A percentile compares a stretch with the other conserved stretches of the same genome.
phyloP scores from a whole-genome alignment of 495 filamentous ascomycete species.

The Aspergillus saccharolyticus region DNA sequence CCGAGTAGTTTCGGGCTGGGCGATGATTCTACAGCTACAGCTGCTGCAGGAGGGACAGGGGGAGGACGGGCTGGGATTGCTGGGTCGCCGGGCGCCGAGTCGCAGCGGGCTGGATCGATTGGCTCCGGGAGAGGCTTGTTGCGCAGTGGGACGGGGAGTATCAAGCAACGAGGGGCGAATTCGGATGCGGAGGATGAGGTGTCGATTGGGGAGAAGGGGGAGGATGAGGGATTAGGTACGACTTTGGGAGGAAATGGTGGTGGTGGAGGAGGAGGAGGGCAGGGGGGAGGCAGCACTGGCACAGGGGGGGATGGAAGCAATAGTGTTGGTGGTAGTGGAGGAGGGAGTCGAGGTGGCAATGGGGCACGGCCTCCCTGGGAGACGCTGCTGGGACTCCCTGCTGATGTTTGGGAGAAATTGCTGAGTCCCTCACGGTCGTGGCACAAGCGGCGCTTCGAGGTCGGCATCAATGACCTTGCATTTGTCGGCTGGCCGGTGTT shows the following conservation, averaged over 20 bases:
- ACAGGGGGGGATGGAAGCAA: background rate
- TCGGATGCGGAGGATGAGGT: slow-evolving; percentile 43
- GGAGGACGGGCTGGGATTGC: slow-evolving; percentile 9
- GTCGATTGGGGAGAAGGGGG: slow-evolving; percentile 42
- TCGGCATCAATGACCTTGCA: slow-evolving; percentile 75
- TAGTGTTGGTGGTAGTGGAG: background rate
- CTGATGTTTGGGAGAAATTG: slow-evolving; percentile 75
- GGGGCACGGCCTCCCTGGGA: slow-evolving; percentile 61
- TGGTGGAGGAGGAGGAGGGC: background rate
- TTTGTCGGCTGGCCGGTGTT: slow-evolving; percentile 88
- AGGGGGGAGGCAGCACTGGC: background rate
- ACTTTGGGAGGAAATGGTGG: slow-evolving; percentile 12
- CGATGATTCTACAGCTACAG: too few species aligned
- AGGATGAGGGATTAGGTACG: slow-evolving; percentile 44
- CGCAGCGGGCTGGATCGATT: slow-evolving; percentile 38
- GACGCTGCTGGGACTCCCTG: slow-evolving; percentile 67
- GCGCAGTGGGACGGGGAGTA: slow-evolving; percentile 1
- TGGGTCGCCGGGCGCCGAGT: slow-evolving; percentile 30
- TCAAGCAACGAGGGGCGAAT: slow-evolving; percentile 26
- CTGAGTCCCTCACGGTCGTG: slow-evolving; percentile 74
- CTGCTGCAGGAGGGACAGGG: background rate
- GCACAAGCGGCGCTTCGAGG: slow-evolving; percentile 82
- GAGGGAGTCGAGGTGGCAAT: background rate
- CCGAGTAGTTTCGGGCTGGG: slow-evolving; percentile 39
- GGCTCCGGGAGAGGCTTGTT: slow-evolving; percentile 37